Base-by-base conservation (phyloP, 2,329 filamentous ascomycete genomes). In the Hymenoscyphus infarciens region DNA sequence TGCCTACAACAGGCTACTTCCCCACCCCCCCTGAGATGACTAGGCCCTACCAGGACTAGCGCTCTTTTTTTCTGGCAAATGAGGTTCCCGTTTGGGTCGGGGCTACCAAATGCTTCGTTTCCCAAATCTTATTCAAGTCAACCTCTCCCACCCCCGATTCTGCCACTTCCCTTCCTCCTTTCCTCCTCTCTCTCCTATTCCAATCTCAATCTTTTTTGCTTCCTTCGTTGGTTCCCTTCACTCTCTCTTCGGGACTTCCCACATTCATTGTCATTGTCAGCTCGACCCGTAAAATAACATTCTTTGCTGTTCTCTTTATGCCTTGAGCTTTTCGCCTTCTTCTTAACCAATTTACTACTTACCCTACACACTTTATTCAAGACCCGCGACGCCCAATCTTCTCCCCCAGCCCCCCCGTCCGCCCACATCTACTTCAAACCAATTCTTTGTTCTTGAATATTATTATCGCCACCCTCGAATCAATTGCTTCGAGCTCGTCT, bases 371-470 rank as follows among this genome's bases (percentile, higher is more conserved):
- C 61, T 68, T 67, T 66, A 67, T 67, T 67, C 57, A 45, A 54
- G 57, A 59, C 42, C 29, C 16, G 27, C 42, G 35, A 56, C 61
- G 61, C 59, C 22, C 58, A 63, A 64, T 22, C 60, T 64, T 49
- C 67, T 39, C 63, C 68, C 62, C 68, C 62, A 53, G 68, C 64
- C 70, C 39, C 42, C 72, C 69, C 68, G 66, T 68, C 70, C 66
- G 45, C 45, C 64, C 66, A 67, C 22, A 8, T 52, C 38, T 59
- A 49, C 42, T 71, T 71, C 68, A 71, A 69, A 70, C 70, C 61
- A 62, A 63, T 72, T 74, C 71, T 73, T 75, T 75, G 73, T 75
- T 72, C 74, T 70, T 70, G 45, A 71, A 71, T 52, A 56, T 27
- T 62, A 49, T 6, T 25, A 59, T 49, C 57, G 57, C 57, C 57